phyloP scores from a whole-genome alignment of 352 stramenopile species.

The Phytophthora cactorum region DNA sequence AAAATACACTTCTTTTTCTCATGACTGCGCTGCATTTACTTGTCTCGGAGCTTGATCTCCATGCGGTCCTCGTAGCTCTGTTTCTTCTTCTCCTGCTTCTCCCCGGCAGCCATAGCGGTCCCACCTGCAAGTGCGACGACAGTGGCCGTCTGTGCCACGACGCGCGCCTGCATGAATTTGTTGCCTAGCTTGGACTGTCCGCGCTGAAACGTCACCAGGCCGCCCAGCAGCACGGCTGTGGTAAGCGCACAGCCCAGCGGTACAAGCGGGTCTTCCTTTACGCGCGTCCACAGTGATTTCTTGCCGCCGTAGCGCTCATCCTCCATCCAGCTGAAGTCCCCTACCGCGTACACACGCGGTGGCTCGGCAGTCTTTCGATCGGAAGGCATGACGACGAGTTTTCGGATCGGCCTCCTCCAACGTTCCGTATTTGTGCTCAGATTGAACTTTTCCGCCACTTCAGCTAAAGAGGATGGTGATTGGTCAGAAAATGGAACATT shows the following conservation, averaged over 20 bases:
- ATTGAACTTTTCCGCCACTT: conserved; percentile 11
- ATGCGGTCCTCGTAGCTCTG: conserved; percentile 76
- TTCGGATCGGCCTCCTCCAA: neutral
- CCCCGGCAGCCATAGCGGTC: conserved; percentile 47
- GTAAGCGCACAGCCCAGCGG: conserved; percentile 75
- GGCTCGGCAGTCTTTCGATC: conserved; percentile 15
- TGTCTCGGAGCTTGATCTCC: conserved; percentile 58
- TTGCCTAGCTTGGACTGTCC: conserved; percentile 82
- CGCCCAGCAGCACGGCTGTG: conserved; percentile 65
- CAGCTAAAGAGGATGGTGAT: neutral
- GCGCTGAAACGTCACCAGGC: conserved; percentile 71
- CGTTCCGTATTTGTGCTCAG: neutral
- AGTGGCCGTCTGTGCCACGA: conserved; percentile 72
- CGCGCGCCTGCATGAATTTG: conserved; percentile 85
- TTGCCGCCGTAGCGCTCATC: conserved; percentile 54
- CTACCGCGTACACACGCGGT: conserved; percentile 42
- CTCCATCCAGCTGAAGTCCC: conserved; percentile 77
- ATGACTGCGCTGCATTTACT: conserved; percentile 9
- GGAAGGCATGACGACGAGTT: conserved; percentile 10
- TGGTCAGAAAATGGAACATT: neutral
- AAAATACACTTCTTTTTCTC: too few relatives aligned
- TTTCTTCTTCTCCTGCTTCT: conserved; percentile 61
- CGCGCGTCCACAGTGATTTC: conserved; percentile 70
- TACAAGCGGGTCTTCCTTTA: conserved; percentile 80
- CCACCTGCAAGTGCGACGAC: conserved; percentile 69